These are phyloP conservation scores for Begonia peltatifolia DNA, from an alignment of 306 rosid species.

Conservation along the genomic window DNA sequence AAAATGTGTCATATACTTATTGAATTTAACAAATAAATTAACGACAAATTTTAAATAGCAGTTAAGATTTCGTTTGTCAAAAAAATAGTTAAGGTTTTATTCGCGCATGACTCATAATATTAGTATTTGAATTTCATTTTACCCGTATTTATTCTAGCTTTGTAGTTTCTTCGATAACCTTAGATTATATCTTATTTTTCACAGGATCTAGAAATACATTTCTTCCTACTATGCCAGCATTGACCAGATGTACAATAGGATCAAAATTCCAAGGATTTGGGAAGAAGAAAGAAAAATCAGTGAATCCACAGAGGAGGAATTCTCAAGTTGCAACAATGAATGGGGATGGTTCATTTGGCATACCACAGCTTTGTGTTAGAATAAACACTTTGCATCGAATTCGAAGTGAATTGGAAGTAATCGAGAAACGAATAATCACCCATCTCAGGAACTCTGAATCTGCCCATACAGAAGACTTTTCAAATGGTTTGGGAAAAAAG, in stretches of 20 bases:
- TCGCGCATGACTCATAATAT: no score
- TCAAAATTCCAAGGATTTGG: slow-evolving; percentile 95
- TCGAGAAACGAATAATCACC: slow-evolving; percentile 86
- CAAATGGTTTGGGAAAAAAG: slow-evolving; percentile 64
- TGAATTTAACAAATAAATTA: not conserved
- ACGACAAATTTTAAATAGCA: no score
- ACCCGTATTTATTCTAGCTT: not conserved
- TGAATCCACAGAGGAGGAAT: slow-evolving; percentile 66
- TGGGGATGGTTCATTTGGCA: slow-evolving; percentile 67
- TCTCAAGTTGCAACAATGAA: slow-evolving; percentile 79
- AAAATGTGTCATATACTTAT: no score
- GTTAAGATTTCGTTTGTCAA: no score
- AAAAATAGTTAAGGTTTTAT: no score
- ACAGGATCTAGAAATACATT: slow-evolving; percentile 73
- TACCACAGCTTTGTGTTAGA: slow-evolving; percentile 66
- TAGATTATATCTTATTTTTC: slow-evolving; percentile 2
- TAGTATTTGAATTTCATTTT: no score
- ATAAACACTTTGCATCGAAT: slow-evolving; percentile 82
- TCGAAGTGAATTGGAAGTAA: slow-evolving; percentile 64
- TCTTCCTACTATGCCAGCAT: slow-evolving; percentile 81
- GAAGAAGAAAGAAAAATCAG: slow-evolving; percentile 86
- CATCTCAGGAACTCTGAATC: slow-evolving; percentile 88
- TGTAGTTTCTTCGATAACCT: not conserved
- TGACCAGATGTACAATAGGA: slow-evolving; percentile 77
- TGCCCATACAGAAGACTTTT: slow-evolving; percentile 71